Base-by-base conservation (phyloP, 805 yeast species). In the Diddensiella santjacobensis region DNA sequence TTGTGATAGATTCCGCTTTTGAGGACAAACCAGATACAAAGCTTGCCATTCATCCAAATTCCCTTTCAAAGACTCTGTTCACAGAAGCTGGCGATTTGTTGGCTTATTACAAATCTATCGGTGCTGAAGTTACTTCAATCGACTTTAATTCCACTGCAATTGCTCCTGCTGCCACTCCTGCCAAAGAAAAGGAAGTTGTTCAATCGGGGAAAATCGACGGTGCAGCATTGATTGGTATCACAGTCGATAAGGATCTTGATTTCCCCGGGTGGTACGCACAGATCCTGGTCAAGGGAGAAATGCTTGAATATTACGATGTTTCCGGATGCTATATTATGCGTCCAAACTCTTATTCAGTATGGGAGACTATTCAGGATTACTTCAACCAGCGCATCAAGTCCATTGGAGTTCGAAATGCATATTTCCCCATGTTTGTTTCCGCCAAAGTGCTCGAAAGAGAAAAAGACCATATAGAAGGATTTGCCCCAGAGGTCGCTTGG, bases 401-500 rank as follows among this genome's bases (percentile, higher is more conserved):
- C 46, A 68, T 93, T 59, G 99, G 97, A 56, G 99, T 95, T 51
- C 81, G 83, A 62, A 93, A 93, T 71, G 84, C 97, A 22, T 91
- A 91, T 69, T 93, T 93, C 85, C 99, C 99, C 56, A 87, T 93
- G 97, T 93, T 93, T 65, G 98, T 93, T 44, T 89, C 97, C 6
- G 75, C 87, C 41, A 80, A 82, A 59, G 99, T 95, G 19, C 75
- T 93, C 62, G 98, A 95, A 73, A 88, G 83, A 73, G 99, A 93
- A 75, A 93, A 93, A 72, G 99, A 93, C 66, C 99, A 93, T 67
- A 81, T 93, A 60, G 99, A 93, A 71, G 99, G 99, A 40, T 93
- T 93, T 68, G 99, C 99, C 41, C 99, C 99, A 22, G 99, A 93
- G 71, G 99, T 93, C 48, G 99, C 99, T 22, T 93, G 99, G 99